phyloP scores from a whole-genome alignment of 306 rosid genomes.

The Arachis stenosperma region DNA sequence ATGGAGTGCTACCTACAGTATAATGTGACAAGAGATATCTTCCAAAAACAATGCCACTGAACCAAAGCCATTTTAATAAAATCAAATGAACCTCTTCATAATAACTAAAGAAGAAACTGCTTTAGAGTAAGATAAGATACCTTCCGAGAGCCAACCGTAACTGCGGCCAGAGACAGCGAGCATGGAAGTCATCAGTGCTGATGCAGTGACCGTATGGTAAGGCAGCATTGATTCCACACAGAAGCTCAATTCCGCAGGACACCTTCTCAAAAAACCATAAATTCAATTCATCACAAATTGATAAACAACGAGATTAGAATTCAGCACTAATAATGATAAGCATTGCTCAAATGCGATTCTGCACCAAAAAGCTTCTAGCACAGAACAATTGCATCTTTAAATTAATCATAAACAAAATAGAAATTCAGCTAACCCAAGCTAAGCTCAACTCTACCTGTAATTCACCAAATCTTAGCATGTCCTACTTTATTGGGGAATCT shows the following conservation, averaged over 20 bases:
- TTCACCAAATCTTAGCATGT: neutral
- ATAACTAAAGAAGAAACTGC: neutral
- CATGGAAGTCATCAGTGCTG: slow-evolving; percentile 87
- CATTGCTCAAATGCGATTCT: neutral
- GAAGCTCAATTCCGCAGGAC: slow-evolving; percentile 67
- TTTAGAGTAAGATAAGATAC: slow-evolving; percentile 39
- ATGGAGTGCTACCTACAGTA: neutral
- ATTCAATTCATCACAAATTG: neutral
- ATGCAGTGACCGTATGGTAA: slow-evolving; percentile 78
- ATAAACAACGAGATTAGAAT: neutral
- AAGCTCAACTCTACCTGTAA: neutral
- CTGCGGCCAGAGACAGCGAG: slow-evolving; percentile 58
- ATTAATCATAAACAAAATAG: neutral
- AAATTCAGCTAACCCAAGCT: neutral
- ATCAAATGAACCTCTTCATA: too few species aligned
- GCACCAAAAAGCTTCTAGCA: neutral
- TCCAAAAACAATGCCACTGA: slow-evolving; percentile 3
- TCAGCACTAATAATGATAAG: neutral
- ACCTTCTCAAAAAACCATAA: slow-evolving; percentile 44
- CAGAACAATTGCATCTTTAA: too few species aligned
- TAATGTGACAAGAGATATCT: neutral
- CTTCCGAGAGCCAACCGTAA: slow-evolving; percentile 84
- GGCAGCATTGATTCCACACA: slow-evolving; percentile 90
- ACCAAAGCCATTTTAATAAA: slow-evolving; percentile 3
- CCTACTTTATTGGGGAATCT: neutral